These are phyloP conservation scores for Musa beccarii DNA, from an alignment of 176 grass and related monocot genomes.

Conservation along the genomic window DNA sequence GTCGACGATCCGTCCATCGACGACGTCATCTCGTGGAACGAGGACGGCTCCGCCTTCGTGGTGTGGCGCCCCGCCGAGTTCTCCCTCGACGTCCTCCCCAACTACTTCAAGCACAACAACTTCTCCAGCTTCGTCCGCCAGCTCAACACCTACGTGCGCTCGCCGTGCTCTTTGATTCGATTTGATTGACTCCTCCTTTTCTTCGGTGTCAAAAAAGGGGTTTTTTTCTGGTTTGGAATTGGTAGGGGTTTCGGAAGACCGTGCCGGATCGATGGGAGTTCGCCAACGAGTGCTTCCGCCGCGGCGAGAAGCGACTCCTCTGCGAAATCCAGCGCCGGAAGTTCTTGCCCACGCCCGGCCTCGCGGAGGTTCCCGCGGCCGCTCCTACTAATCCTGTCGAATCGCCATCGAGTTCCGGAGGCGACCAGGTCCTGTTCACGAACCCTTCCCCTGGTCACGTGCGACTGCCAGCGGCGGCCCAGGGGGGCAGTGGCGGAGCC, in stretches of 20 bases:
- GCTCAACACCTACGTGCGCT: background rate
- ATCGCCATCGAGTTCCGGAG: background rate
- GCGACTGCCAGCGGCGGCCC: background rate
- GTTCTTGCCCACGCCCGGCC: background rate
- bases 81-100: background rate
- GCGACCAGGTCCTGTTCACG: background rate
- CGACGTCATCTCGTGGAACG: constrained; percentile 4
- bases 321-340: constrained; percentile 8
- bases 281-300: background rate
- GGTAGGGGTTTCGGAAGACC: constrained; percentile 4
- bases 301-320: background rate
- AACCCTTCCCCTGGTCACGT: background rate
- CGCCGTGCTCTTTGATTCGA: background rate
- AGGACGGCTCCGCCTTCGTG: background rate
- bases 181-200: background rate
- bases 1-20: background rate
- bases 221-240: background rate
- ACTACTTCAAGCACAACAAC: constrained; percentile 13
- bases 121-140: constrained; percentile 12
- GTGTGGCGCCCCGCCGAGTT: constrained; percentile 1
- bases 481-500: background rate
- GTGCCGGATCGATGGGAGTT: background rate
- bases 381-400: background rate
- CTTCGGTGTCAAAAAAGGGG: background rate
- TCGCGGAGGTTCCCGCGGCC: background rate